These are phyloP conservation scores for Metschnikowia dekortorum DNA, from an alignment of 805 yeast species.

Conservation along the genomic window DNA sequence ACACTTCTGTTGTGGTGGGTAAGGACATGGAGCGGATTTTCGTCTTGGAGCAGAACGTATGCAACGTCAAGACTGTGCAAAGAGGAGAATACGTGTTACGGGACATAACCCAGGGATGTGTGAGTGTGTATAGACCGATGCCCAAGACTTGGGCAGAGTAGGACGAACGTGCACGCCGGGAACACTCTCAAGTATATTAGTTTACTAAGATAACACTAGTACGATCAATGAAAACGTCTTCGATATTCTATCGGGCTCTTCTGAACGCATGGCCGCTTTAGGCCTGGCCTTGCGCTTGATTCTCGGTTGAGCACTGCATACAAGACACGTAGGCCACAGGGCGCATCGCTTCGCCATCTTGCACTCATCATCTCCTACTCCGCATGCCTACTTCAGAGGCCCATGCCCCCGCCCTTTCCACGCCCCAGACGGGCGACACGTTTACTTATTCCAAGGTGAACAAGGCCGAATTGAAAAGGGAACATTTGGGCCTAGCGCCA, in stretches of 20 bases:
- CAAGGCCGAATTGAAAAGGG: slow-evolving; percentile 18
- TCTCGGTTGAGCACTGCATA: not conserved
- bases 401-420: slow-evolving; percentile 68
- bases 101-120: slow-evolving; percentile 38
- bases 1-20: slow-evolving; percentile 38
- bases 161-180: not conserved
- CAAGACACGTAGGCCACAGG: not conserved
- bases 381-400: slow-evolving; percentile 11
- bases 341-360: not conserved
- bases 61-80: slow-evolving; percentile 37
- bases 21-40: slow-evolving; percentile 26
- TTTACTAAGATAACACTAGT: too few species aligned
- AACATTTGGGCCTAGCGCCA: slow-evolving; percentile 27
- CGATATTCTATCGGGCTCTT: too few species aligned
- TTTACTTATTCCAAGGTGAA: slow-evolving; percentile 46
- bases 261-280: too few species aligned
- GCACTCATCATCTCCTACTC: not conserved
- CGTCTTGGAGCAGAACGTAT: slow-evolving; percentile 49
- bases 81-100: slow-evolving; percentile 35
- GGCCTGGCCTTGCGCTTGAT: not conserved
- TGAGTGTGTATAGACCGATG: slow-evolving; percentile 47
- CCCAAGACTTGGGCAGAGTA: slow-evolving; percentile 39
- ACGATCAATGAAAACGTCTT: too few species aligned
- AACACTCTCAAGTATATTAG: too few species aligned
- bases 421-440: slow-evolving; percentile 60